Percentiles rank a stretch among this genome's conserved stretches.
These are phyloP conservation scores for Lentinus brumalis DNA, from an alignment of 768 basidiomycete species.

Conservation along the genomic window DNA sequence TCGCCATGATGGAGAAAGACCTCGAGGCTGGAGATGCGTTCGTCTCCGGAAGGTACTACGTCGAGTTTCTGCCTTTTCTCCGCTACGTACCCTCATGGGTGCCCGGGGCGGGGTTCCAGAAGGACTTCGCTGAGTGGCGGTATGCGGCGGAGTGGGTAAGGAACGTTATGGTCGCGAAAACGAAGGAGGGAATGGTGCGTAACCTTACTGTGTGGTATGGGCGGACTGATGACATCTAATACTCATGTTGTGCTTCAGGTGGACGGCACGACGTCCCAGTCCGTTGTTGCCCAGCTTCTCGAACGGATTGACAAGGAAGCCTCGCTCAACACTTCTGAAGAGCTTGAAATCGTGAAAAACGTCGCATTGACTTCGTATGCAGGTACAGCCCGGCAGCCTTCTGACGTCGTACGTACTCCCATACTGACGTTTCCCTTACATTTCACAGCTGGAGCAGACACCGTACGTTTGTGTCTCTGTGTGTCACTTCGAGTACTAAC, in stretches of 20 bases:
- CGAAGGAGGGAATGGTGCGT: neutral
- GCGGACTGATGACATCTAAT: neutral
- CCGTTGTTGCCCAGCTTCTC: neutral
- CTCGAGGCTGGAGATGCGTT: neutral
- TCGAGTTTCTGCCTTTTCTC: conserved; percentile 3
- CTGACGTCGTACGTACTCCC: neutral
- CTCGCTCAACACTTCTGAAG: neutral
- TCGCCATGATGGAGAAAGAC: conserved; percentile 15
- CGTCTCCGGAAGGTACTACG: neutral
- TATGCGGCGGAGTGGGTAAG: neutral
- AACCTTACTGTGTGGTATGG: too few relatives aligned
- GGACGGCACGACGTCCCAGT: neutral
- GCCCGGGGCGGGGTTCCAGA: conserved; percentile 4
- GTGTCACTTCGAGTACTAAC: neutral
- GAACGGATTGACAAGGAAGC: neutral
- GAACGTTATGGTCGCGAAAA: neutral
- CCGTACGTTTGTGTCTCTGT: neutral
- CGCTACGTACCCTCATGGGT: conserved; percentile 4
- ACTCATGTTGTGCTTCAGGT: neutral
- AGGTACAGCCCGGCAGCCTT: neutral
- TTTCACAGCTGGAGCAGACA: neutral
- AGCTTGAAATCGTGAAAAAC: neutral
- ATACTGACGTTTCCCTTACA: too few relatives aligned
- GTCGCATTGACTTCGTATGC: neutral
- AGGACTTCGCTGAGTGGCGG: neutral